Evolutionary conservation across 495 filamentous ascomycete genomes (phyloP).

Genomic region (Terfezia claveryi): DNA sequence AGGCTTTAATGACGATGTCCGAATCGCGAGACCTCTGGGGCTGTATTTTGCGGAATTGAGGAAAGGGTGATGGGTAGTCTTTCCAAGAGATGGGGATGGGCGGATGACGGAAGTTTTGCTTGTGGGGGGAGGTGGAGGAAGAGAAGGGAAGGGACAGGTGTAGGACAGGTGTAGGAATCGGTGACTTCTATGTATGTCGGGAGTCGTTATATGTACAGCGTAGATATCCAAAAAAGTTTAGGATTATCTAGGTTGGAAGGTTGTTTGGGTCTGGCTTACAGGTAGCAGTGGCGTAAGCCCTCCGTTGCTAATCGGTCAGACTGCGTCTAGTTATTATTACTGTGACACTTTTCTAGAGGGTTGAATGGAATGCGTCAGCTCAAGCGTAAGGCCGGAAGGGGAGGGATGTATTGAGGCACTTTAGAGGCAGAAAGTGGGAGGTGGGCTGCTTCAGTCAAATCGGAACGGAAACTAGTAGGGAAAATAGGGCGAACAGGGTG

Average conservation of each 20-base stretch:
- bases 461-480: background rate
- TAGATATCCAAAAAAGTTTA: background rate
- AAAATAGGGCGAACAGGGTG: too few relatives aligned
- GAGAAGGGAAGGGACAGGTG: background rate
- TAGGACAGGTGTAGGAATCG: background rate
- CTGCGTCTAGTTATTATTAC: too few relatives aligned
- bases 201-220: background rate
- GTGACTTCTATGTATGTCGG: background rate
- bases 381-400: background rate
- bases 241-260: background rate
- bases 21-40: background rate
- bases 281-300: background rate
- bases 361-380: background rate
- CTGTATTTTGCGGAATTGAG: background rate
- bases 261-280: background rate
- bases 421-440: background rate
- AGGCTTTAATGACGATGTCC: constrained; percentile 15
- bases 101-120: background rate
- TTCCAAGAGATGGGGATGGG: background rate
- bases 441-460: background rate
- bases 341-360: too few relatives aligned
- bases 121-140: background rate
- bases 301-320: too few relatives aligned
- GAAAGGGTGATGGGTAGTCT: background rate
- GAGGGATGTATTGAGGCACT: background rate